Evolutionary conservation across 352 stramenopile species (phyloP), one percentile per base, ranked within the genome.

Genomic region (Paralagenidium karlingii): DNA sequence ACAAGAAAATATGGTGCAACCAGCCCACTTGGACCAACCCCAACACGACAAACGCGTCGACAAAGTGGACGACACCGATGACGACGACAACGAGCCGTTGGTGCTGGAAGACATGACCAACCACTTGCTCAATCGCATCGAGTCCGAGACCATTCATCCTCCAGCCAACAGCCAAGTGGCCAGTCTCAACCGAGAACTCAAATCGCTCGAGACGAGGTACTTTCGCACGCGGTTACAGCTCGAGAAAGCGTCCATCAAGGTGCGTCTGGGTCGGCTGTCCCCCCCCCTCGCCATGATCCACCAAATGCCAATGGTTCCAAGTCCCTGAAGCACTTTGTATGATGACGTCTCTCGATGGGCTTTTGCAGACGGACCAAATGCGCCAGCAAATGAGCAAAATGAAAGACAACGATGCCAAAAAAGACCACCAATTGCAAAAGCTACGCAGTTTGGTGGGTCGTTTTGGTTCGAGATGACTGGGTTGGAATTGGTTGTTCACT

Each of bases 191-290:
- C 63, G 70, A 6, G 70, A 90, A 38, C 50, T 87, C 16, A 84
- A 81, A 24, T 66, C 55, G 15, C 51, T 90, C 6, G 77, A 90
- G 39, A 66, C 70, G 13, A 60, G 77, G 9, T 90, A 81, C 55
- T 86, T 86, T 27, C 70, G 73, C 42, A 90, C 67, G 25, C 70
- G 76, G 8, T 40, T 82, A 21, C 60, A 66, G 21, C 51, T 87
- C 11, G 76, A 90, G 32, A 87, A 85, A 33, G 49, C 60, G 2
- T 60, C 54, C 15, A 66, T 84, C 13, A 73, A 83, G 63, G 69
- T 83, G 15, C 22, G 21, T 8, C 26, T 18, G 24, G 29, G 13
- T n/a, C 10, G 15, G 16, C 27, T n/a, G 8, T 20, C 9, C 21
- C 34, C 30, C 38, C n/a, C n/a, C n/a, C n/a, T n/a, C 7, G 22